A percentile compares a stretch with the other conserved stretches of the same genome.
phyloP scores from a whole-genome alignment of 148 eudicot genomes.

The Fagopyrum tataricum region DNA sequence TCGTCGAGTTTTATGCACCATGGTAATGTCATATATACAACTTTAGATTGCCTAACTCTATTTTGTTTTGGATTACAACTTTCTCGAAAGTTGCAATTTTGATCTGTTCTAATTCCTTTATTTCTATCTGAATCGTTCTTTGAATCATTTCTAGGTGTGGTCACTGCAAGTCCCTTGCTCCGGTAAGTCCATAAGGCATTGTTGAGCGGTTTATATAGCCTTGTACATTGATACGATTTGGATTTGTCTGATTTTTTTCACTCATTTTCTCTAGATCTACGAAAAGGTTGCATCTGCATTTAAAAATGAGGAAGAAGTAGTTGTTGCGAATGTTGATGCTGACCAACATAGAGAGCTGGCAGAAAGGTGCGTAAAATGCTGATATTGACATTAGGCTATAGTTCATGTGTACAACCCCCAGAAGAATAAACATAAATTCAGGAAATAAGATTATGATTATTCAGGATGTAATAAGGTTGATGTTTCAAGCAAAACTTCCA shows the following conservation, averaged over 20 bases:
- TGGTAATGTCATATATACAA: constrained; percentile 55
- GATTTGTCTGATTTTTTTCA: neutral
- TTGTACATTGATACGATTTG: neutral
- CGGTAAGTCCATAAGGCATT: constrained; percentile 47
- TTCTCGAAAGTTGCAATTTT: neutral
- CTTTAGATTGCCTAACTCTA: neutral
- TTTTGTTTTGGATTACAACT: neutral
- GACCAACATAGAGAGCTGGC: constrained; percentile 73
- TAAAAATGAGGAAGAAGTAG: constrained; percentile 66
- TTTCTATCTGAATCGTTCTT: neutral
- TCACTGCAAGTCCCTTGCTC: constrained; percentile 95
- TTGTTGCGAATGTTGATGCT: constrained; percentile 92
- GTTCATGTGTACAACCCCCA: neutral
- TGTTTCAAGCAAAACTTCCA: neutral
- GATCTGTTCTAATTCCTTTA: neutral
- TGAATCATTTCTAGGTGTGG: constrained; percentile 41
- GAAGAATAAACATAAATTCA: neutral
- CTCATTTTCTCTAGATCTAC: constrained; percentile 35
- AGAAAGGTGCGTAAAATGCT: constrained; percentile 57
- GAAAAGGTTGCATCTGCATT: constrained; percentile 92
- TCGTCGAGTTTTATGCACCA: constrained; percentile 97
- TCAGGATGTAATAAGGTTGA: neutral
- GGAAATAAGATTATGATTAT: neutral
- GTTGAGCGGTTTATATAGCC: constrained; percentile 1
- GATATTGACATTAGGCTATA: neutral